phyloP scores from a whole-genome alignment of 176 grass and related monocot genomes.

The Ananas comosus region DNA sequence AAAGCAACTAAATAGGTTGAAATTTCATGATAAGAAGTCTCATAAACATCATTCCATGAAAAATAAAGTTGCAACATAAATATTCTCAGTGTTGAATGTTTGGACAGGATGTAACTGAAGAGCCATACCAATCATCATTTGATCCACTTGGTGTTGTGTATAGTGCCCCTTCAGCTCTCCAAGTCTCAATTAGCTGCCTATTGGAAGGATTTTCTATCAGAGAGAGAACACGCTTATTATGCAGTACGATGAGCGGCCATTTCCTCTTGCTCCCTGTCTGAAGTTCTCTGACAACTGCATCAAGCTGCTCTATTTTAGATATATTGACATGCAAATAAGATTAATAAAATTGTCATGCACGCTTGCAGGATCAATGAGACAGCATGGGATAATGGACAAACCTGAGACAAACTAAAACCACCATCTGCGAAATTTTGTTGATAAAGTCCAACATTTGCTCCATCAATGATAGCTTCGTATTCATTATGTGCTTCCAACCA shows the following conservation, averaged over 20 bases:
- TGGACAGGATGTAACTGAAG: constrained; percentile 3
- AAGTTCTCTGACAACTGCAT: constrained; percentile 62
- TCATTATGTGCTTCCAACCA: constrained; percentile 53
- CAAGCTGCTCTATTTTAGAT: constrained; percentile 77
- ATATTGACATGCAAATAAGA: constrained; percentile 19
- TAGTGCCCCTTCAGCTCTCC: constrained; percentile 52
- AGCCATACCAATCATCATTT: constrained; percentile 84
- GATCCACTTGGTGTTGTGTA: constrained; percentile 85
- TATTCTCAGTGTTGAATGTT: neutral
- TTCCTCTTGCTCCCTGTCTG: constrained; percentile 37
- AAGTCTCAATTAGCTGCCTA: constrained; percentile 59
- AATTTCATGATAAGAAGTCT: neutral
- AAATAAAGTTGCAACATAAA: neutral
- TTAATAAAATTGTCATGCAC: constrained; percentile 1
- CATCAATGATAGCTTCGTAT: constrained; percentile 67
- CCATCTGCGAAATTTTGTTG: constrained; percentile 93
- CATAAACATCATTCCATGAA: neutral
- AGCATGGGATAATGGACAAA: constrained; percentile 26
- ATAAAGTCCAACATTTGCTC: constrained; percentile 84
- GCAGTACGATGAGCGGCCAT: constrained; percentile 80
- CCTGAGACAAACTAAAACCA: constrained; percentile 77
- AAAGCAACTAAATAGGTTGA: neutral
- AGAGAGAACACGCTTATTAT: constrained; percentile 51
- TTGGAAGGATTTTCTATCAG: constrained; percentile 69
- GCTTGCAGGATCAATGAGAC: constrained; percentile 12